These are phyloP conservation scores for Cicer pinnatifidum DNA, from an alignment of 306 rosid genomes.

Conservation along the genomic window DNA sequence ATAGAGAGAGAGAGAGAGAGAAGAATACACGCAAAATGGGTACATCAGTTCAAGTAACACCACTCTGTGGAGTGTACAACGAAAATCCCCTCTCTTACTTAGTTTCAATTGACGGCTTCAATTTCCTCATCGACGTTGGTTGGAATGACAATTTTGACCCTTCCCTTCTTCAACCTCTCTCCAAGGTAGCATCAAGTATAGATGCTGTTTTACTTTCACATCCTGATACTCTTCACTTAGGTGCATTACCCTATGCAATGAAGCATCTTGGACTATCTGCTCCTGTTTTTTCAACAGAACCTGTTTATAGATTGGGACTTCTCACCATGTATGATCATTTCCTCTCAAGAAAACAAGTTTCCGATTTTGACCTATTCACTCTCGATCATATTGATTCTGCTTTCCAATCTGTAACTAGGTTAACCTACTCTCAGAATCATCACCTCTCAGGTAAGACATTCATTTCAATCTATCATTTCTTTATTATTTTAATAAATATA, in stretches of 20 bases:
- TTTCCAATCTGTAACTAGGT: slow-evolving; percentile 79
- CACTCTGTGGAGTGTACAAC: slow-evolving; percentile 86
- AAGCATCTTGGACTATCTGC: slow-evolving; percentile 87
- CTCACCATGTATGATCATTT: slow-evolving; percentile 95
- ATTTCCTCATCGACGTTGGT: slow-evolving; percentile 90
- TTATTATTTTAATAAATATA: no score
- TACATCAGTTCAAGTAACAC: slow-evolving; percentile 87
- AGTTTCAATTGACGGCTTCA: slow-evolving; percentile 88
- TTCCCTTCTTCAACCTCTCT: slow-evolving; percentile 80
- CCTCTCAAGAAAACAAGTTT: slow-evolving; percentile 90
- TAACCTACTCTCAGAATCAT: slow-evolving; percentile 94
- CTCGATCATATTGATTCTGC: slow-evolving; percentile 93
- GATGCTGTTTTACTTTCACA: slow-evolving; percentile 92
- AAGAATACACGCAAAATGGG: slow-evolving; percentile 57
- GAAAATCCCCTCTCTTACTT: slow-evolving; percentile 92
- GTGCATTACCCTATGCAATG: slow-evolving; percentile 87
- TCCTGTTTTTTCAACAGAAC: slow-evolving; percentile 82
- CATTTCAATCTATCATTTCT: background rate
- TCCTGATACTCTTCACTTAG: slow-evolving; percentile 92
- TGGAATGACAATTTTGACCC: slow-evolving; percentile 96
- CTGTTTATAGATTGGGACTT: slow-evolving; percentile 85
- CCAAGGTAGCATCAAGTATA: slow-evolving; percentile 84
- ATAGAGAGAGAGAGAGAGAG: no score
- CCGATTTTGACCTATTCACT: slow-evolving; percentile 85
- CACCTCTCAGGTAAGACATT: slow-evolving; percentile 70